Evolutionary conservation across 2,329 filamentous ascomycete genomes (phyloP).

Genomic region (Colletotrichum sp.): DNA sequence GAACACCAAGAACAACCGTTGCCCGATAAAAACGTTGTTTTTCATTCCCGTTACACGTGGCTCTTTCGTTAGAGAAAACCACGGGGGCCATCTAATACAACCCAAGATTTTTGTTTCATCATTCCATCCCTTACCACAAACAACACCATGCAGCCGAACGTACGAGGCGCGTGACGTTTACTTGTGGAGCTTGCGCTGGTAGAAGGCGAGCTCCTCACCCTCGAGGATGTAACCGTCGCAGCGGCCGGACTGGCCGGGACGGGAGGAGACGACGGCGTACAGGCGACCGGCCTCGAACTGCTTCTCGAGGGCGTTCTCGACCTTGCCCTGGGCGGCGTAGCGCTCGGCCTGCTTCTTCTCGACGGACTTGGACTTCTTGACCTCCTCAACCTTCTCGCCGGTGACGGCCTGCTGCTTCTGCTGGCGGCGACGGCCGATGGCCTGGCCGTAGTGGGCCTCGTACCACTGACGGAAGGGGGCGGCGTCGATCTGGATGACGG

Average conservation of each 20-base stretch:
- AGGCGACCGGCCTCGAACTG: conserved; percentile 99
- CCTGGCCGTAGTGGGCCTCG: conserved; percentile 97
- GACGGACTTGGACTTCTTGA: conserved; percentile 94
- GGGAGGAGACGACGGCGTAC: conserved; percentile 89
- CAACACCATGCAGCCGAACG: neutral
- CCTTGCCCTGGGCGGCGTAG: conserved; percentile 85
- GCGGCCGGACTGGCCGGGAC: conserved; percentile 96
- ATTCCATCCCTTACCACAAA: neutral
- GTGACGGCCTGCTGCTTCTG: conserved; percentile 69
- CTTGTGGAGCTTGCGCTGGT: conserved; percentile 99
- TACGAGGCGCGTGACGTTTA: conserved; percentile 55
- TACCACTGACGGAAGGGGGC: conserved; percentile 99
- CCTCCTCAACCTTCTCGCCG: conserved; percentile 66
- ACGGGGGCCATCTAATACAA: neutral
- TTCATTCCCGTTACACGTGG: conserved; percentile 20
- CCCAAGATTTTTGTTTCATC: neutral
- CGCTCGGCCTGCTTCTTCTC: conserved; percentile 96
- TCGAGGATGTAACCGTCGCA: conserved; percentile 97
- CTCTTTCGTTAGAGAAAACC: neutral
- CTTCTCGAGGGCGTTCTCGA: conserved; percentile 90
- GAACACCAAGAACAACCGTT: conserved; percentile 21
- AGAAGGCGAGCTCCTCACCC: conserved; percentile 99
- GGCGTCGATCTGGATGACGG: conserved; percentile 98
- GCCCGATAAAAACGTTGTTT: conserved; percentile 20
- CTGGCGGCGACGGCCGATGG: conserved; percentile 89